Evolutionary conservation across 805 yeast genomes (phyloP).

Genomic region (Candida glaebosa): DNA sequence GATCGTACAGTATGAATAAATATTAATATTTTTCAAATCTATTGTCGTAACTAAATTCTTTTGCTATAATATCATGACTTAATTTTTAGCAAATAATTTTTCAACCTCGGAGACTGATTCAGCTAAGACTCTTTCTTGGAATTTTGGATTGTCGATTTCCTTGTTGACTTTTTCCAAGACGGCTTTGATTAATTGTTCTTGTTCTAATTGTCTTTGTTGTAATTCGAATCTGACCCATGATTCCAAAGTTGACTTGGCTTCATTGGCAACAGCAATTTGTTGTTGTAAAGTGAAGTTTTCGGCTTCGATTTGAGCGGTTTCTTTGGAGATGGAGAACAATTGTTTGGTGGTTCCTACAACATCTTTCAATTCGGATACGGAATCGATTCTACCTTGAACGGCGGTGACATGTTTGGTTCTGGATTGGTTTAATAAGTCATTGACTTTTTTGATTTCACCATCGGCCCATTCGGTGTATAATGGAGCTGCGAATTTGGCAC

Average conservation of each 20-base stretch:
- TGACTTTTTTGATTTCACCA: conserved; percentile 76
- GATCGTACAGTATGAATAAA: conserved; percentile 3
- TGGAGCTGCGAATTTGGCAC: conserved; percentile 89
- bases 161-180: conserved; percentile 87
- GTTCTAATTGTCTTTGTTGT: conserved; percentile 94
- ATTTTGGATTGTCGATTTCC: conserved; percentile 80
- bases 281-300: conserved; percentile 91
- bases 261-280: conserved; percentile 77
- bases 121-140: conserved; percentile 87
- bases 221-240: conserved; percentile 99
- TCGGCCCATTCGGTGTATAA: conserved; percentile 93
- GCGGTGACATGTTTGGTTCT: conserved; percentile 89
- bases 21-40: conserved; percentile 6
- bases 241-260: conserved; percentile 94
- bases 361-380: conserved; percentile 85
- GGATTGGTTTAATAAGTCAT: conserved; percentile 78
- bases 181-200: conserved; percentile 80
- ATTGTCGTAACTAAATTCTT: conserved; percentile 10
- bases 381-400: conserved; percentile 85
- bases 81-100: conserved; percentile 62
- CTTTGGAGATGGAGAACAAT: conserved; percentile 91
- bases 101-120: conserved; percentile 93
- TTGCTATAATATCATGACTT: conserved; percentile 8
- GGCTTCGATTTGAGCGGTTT: conserved; percentile 94
- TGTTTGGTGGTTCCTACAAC: conserved; percentile 90